Evolutionary conservation across 768 basidiomycete species (phyloP).

Genomic region (Panaeolus papilionaceus): DNA sequence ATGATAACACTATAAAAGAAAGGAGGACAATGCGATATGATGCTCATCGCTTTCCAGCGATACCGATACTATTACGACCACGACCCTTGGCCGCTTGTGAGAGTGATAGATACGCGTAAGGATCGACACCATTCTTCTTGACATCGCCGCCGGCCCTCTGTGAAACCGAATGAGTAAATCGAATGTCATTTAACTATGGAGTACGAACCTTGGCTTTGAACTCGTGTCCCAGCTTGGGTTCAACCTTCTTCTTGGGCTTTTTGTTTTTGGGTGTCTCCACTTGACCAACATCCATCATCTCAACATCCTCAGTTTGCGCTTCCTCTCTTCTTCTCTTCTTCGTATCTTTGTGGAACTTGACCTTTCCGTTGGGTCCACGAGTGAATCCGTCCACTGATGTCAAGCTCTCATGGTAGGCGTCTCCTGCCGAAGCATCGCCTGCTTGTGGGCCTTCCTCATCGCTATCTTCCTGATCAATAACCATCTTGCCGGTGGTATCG

Average conservation of each 20-base stretch:
- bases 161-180: slow-evolving; percentile 17
- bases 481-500: slow-evolving; percentile 79
- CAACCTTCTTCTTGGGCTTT: slow-evolving; percentile 61
- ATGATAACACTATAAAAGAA: neutral
- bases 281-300: slow-evolving; percentile 41
- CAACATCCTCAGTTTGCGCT: slow-evolving; percentile 75
- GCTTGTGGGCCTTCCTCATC: slow-evolving; percentile 50
- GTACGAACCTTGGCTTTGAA: slow-evolving; percentile 91
- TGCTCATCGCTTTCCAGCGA: slow-evolving; percentile 64
- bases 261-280: slow-evolving; percentile 40
- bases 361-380: slow-evolving; percentile 79
- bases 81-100: slow-evolving; percentile 79
- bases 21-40: neutral
- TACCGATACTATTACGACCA: slow-evolving; percentile 51
- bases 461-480: slow-evolving; percentile 68
- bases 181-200: slow-evolving; percentile 9
- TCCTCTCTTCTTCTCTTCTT: slow-evolving; percentile 86
- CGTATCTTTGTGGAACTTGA: slow-evolving; percentile 97
- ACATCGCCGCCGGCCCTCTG: slow-evolving; percentile 96
- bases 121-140: slow-evolving; percentile 86
- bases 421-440: slow-evolving; percentile 65
- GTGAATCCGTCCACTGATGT: slow-evolving; percentile 91
- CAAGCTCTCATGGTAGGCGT: slow-evolving; percentile 83
- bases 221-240: slow-evolving; percentile 72
- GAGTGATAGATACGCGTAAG: slow-evolving; percentile 90